Percentiles rank a stretch among this genome's conserved stretches.
phyloP scores from a whole-genome alignment of 23 red algal genomes.

The Gracilaria domingensis region DNA sequence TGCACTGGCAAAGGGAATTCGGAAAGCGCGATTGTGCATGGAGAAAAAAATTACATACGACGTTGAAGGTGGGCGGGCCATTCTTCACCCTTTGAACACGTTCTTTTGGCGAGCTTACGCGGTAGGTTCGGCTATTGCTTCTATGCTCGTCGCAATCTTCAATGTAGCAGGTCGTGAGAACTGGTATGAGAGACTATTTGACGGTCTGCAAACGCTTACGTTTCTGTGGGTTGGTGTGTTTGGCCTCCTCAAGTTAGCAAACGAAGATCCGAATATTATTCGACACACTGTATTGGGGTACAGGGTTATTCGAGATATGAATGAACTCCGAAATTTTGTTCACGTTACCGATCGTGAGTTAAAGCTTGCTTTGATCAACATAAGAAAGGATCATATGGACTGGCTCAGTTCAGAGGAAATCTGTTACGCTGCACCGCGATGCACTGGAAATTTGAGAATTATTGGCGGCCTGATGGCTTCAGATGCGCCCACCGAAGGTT shows the following conservation, averaged over 20 bases:
- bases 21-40: neutral
- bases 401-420: neutral
- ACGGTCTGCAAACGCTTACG: neutral
- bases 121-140: neutral
- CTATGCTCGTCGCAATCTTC: neutral
- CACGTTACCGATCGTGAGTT: neutral
- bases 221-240: slow-evolving; percentile 26
- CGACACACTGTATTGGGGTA: neutral
- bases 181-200: slow-evolving; percentile 15
- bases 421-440: neutral
- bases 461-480: neutral
- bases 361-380: slow-evolving; percentile 1
- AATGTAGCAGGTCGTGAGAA: slow-evolving; percentile 15
- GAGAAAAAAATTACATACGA: neutral
- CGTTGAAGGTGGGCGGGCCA: neutral
- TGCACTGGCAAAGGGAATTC: neutral
- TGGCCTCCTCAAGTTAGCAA: slow-evolving; percentile 31
- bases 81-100: neutral
- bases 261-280: slow-evolving; percentile 43
- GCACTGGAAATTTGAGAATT: neutral
- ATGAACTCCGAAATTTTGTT: neutral
- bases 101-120: neutral
- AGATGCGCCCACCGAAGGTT: neutral
- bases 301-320: neutral
- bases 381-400: neutral